Conservation (phyloP, 1,139 yeast genomes). For the Lodderomyces metapsilosis region DNA sequence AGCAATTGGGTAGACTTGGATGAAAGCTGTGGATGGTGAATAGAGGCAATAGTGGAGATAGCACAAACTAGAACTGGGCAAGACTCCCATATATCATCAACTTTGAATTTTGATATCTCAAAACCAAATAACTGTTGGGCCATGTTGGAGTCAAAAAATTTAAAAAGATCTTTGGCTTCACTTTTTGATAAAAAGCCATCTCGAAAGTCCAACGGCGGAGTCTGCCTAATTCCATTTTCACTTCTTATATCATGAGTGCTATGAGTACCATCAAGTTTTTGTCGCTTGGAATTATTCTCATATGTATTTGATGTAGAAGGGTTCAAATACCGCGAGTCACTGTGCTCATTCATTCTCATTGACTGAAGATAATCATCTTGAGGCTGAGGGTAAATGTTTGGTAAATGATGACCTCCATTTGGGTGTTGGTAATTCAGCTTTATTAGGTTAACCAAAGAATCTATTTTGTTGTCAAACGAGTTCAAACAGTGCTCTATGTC, state of each 20-base stretch:
- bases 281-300: constrained; percentile 4
- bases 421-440: constrained; percentile 2
- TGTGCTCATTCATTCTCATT: not conserved
- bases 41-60: constrained; percentile 60
- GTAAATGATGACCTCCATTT: no score
- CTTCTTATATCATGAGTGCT: no score
- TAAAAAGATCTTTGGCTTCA: constrained; percentile 52
- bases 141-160: constrained; percentile 53
- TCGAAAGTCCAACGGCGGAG: constrained; percentile 33
- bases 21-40: constrained; percentile 53
- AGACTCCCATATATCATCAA: constrained; percentile 51
- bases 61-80: constrained; percentile 64
- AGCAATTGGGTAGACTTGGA: constrained; percentile 39
- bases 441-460: constrained; percentile 40
- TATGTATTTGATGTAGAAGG: not conserved
- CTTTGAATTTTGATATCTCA: constrained; percentile 50
- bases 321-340: not conserved
- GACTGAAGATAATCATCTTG: not conserved
- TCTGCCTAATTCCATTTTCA: not conserved
- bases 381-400: no score
- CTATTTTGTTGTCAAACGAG: constrained; percentile 47
- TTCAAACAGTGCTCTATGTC: constrained; percentile 46
- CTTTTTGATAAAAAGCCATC: constrained; percentile 32
- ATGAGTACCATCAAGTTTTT: constrained; percentile 4
- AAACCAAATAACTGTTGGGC: constrained; percentile 69